phyloP scores from a whole-genome alignment of 805 yeast species.

The Saccharomycopsis sp. region DNA sequence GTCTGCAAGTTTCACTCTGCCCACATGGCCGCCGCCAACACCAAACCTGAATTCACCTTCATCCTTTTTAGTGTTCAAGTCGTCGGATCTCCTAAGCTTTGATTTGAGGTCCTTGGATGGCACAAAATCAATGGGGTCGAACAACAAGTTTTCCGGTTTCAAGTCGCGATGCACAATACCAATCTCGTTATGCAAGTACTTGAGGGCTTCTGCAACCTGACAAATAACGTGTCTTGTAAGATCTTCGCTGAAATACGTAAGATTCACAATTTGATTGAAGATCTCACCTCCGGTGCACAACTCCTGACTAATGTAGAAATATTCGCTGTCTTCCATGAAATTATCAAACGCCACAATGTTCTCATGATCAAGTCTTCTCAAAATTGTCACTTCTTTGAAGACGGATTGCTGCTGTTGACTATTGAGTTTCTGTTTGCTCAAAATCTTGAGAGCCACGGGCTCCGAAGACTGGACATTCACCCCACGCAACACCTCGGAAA shows the following conservation, averaged over 20 bases:
- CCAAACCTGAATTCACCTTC: slow-evolving; percentile 80
- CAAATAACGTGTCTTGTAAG: slow-evolving; percentile 52
- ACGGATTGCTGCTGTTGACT: slow-evolving; percentile 57
- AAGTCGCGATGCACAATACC: slow-evolving; percentile 81
- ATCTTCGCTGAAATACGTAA: slow-evolving; percentile 58
- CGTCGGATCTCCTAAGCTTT: slow-evolving; percentile 55
- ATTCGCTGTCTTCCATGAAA: slow-evolving; percentile 51
- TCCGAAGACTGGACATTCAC: slow-evolving; percentile 17
- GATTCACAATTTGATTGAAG: slow-evolving; percentile 57
- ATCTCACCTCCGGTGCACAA: slow-evolving; percentile 71
- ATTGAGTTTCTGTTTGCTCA: slow-evolving; percentile 63
- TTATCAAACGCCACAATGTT: slow-evolving; percentile 58
- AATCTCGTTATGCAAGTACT: slow-evolving; percentile 60
- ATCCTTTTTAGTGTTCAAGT: slow-evolving; percentile 59
- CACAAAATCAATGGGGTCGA: slow-evolving; percentile 45
- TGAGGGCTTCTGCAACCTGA: slow-evolving; percentile 56
- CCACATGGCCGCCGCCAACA: slow-evolving; percentile 90
- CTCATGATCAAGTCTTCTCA: slow-evolving; percentile 56
- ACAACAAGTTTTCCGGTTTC: slow-evolving; percentile 71
- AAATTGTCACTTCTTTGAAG: slow-evolving; percentile 69
- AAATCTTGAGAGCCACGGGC: slow-evolving; percentile 46
- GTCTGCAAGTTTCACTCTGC: slow-evolving; percentile 84
- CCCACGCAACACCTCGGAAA: slow-evolving; percentile 66
- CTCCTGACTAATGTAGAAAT: slow-evolving; percentile 66
- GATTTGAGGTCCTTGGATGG: slow-evolving; percentile 28